Evolutionary conservation across 1,139 yeast genomes (phyloP), one percentile per base, ranked within the genome.

Genomic region (Spencermartinsiella ligniputridi): DNA sequence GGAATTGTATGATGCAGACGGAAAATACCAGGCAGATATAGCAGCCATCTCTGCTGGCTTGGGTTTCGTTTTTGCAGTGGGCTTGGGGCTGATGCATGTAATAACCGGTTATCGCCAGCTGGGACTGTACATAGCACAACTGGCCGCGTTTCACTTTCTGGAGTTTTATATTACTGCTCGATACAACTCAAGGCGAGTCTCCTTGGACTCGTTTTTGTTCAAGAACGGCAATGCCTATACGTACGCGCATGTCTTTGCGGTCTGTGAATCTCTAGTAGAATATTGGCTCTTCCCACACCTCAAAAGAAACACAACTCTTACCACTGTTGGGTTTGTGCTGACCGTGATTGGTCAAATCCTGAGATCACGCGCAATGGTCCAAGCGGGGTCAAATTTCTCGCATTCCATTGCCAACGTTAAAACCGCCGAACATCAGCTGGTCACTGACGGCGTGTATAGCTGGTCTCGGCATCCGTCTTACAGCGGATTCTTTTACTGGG

Each of bases 401-500:
- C 98, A 94, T 64, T 68, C 81, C 38, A 75, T 94, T 2, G 89
- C 82, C 44, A 63, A 75, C 3, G 61, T 68, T 22, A 81, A 74
- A 46, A 64, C 69, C 25, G 57, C 66, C 0, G 74, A 75, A 41
- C 98, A 92, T 59, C 65, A 56, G 16, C 69, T 92, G 38, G 81
- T 92, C 9, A 85, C 87, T 0, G 54, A 66, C 5, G 98, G 97
- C 0, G 69, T 92, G 2, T 92, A 92, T 63, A 50, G 70, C 1
- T 52, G 67, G 16, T 66, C 78, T 8, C 73, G 98, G 48, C 98
- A 92, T 62, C 98, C 98, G 9, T 83, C 95, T 41, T 92, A 92
- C 64, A 76, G 81, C 46, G 98, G 97, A 1, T 92, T 85, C 62
- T 90, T 82, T 60, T 81, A 88, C 78, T 94, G 97, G 97, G 92